These are phyloP conservation scores for Acanthamoeba royreba DNA, from an alignment of 208 protist genomes.

Conservation along the genomic window DNA sequence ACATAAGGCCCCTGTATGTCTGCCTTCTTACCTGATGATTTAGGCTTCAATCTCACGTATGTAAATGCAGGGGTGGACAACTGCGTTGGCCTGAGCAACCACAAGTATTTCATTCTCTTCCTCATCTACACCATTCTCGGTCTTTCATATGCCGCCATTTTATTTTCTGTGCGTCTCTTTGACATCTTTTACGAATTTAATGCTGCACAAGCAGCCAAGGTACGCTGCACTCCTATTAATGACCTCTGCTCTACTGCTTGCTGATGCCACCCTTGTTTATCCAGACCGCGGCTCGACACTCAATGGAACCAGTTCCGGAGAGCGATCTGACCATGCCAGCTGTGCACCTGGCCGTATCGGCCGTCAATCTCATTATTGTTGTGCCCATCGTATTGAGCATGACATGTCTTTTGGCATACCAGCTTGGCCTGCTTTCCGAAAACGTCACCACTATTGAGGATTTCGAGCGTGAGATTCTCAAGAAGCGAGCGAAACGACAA, in stretches of 20 bases:
- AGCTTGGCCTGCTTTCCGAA: background rate
- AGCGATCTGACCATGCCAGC: background rate
- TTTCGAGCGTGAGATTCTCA: background rate
- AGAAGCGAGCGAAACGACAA: background rate
- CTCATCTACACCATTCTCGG: background rate
- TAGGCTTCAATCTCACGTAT: background rate
- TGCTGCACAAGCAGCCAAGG: background rate
- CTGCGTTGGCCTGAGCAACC: constrained; percentile 20
- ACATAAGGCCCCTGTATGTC: background rate
- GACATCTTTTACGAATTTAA: background rate
- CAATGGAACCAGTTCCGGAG: background rate
- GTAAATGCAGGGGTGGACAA: background rate
- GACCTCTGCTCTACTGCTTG: no score
- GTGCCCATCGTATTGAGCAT: constrained; percentile 20
- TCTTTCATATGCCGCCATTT: background rate
- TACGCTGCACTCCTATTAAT: background rate
- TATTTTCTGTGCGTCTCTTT: background rate
- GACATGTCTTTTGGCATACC: background rate
- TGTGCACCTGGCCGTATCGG: background rate
- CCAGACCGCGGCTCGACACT: background rate
- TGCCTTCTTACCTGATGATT: background rate
- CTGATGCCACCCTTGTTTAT: no score
- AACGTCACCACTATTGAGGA: constrained; percentile 35
- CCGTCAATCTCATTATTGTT: background rate
- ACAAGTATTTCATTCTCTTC: background rate